Evolutionary conservation across 1,139 yeast genomes (phyloP).

Genomic region (Zygoascus hellenicus): DNA sequence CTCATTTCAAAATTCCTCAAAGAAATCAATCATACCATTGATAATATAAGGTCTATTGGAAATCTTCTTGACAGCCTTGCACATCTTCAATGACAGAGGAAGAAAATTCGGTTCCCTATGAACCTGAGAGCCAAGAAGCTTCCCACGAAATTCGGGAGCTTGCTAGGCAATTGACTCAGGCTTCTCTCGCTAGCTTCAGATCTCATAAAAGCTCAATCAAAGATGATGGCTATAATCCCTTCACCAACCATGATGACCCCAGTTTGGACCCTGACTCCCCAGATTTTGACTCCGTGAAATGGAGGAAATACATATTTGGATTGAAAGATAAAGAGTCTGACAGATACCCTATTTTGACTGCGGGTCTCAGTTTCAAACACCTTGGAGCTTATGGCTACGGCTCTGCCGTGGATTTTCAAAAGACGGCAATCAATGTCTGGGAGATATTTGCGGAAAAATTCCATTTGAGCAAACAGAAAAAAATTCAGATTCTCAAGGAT

Average conservation of each 20-base stretch:
- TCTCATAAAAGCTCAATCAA: background rate
- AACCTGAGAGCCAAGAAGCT: slow-evolving; percentile 1
- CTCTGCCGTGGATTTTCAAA: slow-evolving; percentile 72
- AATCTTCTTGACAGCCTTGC: too few relatives aligned
- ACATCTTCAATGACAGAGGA: too few relatives aligned
- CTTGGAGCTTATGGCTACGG: slow-evolving; percentile 72
- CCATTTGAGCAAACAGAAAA: background rate
- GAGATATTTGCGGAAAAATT: background rate
- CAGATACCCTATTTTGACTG: slow-evolving; percentile 17
- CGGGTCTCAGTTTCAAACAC: slow-evolving; percentile 62
- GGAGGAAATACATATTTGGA: slow-evolving; percentile 67
- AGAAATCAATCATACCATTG: too few relatives aligned
- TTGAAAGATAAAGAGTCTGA: slow-evolving; percentile 17
- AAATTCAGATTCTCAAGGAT: slow-evolving; percentile 38
- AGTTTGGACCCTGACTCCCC: slow-evolving; percentile 50
- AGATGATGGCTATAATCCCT: slow-evolving; percentile 15
- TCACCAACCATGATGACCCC: slow-evolving; percentile 20
- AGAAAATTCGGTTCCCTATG: background rate
- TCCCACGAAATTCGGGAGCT: slow-evolving; percentile 16
- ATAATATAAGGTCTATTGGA: too few relatives aligned
- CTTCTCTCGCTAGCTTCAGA: slow-evolving; percentile 10
- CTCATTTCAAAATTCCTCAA: too few relatives aligned
- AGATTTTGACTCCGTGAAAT: slow-evolving; percentile 54
- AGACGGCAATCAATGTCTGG: slow-evolving; percentile 39
- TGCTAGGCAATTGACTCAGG: slow-evolving; percentile 25